Conservation (phyloP, 2,329 filamentous ascomycete genomes). For the Rugonectria rugulosa region DNA sequence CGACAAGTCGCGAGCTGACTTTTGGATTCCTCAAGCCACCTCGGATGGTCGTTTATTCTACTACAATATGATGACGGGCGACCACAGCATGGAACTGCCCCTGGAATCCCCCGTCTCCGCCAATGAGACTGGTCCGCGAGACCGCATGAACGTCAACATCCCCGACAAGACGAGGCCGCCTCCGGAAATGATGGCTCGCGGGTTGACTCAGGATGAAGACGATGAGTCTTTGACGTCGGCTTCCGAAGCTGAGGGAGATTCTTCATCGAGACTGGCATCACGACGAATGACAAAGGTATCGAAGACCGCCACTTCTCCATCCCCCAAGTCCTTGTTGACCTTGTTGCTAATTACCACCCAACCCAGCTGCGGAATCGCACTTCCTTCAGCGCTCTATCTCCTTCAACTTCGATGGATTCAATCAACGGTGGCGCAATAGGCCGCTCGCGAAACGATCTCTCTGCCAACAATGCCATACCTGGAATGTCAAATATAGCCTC, state of each 20-base stretch:
- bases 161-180: slow-evolving; percentile 91
- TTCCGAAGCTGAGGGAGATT: slow-evolving; percentile 83
- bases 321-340: not conserved
- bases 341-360: slow-evolving; percentile 24
- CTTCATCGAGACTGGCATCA: slow-evolving; percentile 70
- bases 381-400: slow-evolving; percentile 77
- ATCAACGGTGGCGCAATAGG: slow-evolving; percentile 73
- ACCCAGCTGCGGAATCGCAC: slow-evolving; percentile 68
- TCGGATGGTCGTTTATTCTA: slow-evolving; percentile 93
- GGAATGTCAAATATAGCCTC: slow-evolving; percentile 62
- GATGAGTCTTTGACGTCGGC: slow-evolving; percentile 88
- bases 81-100: slow-evolving; percentile 92
- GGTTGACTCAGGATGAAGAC: slow-evolving; percentile 83
- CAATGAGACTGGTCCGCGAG: slow-evolving; percentile 84
- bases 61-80: slow-evolving; percentile 97
- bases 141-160: slow-evolving; percentile 86
- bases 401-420: slow-evolving; percentile 90
- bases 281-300: slow-evolving; percentile 69
- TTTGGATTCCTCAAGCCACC: slow-evolving; percentile 98
- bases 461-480: slow-evolving; percentile 50
- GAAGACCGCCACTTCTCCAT: not conserved
- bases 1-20: slow-evolving; percentile 87
- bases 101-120: slow-evolving; percentile 85
- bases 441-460: slow-evolving; percentile 64
- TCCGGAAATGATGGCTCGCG: slow-evolving; percentile 87